Evolutionary conservation across 805 yeast genomes (phyloP).

Genomic region (Yarrowia sp.): DNA sequence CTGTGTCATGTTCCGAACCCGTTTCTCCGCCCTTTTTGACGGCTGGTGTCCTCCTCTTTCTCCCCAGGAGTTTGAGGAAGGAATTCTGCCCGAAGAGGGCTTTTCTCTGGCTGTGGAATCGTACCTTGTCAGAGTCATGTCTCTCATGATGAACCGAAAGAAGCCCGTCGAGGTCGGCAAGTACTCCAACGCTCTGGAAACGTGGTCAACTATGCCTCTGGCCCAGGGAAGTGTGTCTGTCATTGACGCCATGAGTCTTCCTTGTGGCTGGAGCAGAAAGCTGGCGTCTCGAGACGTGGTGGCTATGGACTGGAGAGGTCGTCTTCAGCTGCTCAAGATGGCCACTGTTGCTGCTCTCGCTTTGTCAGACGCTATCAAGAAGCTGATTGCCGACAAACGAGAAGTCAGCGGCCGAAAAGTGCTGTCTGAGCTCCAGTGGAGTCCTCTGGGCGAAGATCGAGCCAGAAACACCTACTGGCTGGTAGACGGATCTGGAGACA

Average conservation of each 20-base stretch:
- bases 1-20: conserved; percentile 34
- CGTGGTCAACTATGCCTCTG: conserved; percentile 35
- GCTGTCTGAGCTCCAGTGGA: conserved; percentile 21
- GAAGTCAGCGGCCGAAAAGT: not conserved
- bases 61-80: conserved; percentile 44
- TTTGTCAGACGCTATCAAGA: conserved; percentile 28
- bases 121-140: conserved; percentile 38
- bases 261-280: conserved; percentile 8
- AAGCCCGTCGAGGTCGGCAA: conserved; percentile 41
- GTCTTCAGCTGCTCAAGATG: conserved; percentile 38
- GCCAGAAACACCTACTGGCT: conserved; percentile 31
- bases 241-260: conserved; percentile 29
- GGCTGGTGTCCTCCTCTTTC: conserved; percentile 38
- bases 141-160: conserved; percentile 41
- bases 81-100: conserved; percentile 29
- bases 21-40: conserved; percentile 34
- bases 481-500: conserved; percentile 29
- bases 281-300: conserved; percentile 32
- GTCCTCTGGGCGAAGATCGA: conserved; percentile 32
- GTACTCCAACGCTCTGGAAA: conserved; percentile 41
- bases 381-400: conserved; percentile 22
- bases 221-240: conserved; percentile 33
- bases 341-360: conserved; percentile 31
- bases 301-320: conserved; percentile 36
- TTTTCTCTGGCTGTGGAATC: conserved; percentile 34